phyloP scores from a whole-genome alignment of 2,329 filamentous ascomycete species.

The Pseudogymnoascus sp. region DNA sequence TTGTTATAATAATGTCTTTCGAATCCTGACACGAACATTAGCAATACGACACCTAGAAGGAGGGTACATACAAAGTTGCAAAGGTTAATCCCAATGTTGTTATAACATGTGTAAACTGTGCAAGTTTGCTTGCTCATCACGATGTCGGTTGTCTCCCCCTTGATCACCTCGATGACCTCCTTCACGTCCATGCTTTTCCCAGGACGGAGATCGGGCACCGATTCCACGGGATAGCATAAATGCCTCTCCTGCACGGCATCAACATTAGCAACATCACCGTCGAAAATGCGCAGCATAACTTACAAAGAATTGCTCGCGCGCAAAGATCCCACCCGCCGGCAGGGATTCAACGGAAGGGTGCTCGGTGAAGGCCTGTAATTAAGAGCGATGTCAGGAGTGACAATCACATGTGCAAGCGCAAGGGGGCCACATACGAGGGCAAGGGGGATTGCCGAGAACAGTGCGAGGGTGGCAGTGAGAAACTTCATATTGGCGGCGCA shows the following conservation, averaged over 20 bases:
- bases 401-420: background rate
- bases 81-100: background rate
- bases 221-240: background rate
- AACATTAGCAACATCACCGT: background rate
- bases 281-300: background rate
- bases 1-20: background rate
- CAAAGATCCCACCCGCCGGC: background rate
- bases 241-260: background rate
- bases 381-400: background rate
- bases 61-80: background rate
- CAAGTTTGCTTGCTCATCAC: background rate
- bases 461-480: background rate
- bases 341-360: background rate
- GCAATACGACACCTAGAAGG: background rate
- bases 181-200: background rate
- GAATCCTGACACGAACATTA: background rate
- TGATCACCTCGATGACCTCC: background rate
- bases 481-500: background rate
- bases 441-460: background rate
- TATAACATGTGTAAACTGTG: background rate
- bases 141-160: background rate
- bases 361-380: background rate
- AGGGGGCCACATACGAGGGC: background rate
- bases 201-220: background rate
- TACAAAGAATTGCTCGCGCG: background rate